A percentile compares a stretch with the other conserved stretches of the same genome.
Conservation (phyloP, 257 asterid genomes). For the Solanum paucissectum region DNA sequence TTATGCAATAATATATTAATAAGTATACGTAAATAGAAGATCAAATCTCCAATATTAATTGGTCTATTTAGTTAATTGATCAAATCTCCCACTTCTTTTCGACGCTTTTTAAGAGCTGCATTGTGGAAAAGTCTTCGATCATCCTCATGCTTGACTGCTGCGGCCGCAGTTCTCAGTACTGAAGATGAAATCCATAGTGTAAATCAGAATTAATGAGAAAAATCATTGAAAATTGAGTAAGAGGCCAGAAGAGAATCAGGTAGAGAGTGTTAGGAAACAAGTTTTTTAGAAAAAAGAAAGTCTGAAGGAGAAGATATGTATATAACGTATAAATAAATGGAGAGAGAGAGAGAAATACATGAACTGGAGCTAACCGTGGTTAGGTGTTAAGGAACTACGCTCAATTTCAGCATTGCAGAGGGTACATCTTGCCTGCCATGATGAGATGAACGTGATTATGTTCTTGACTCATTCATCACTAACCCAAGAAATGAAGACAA, state of each 20-base stretch:
- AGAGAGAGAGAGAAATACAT: neutral
- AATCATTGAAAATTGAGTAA: neutral
- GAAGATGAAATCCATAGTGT: slow-evolving; percentile 14
- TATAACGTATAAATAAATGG: no score
- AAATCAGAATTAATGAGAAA: slow-evolving; percentile 2
- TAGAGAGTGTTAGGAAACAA: neutral
- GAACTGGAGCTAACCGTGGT: slow-evolving; percentile 43
- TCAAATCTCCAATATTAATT: no score
- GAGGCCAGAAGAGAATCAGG: neutral
- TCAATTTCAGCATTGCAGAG: slow-evolving; percentile 71
- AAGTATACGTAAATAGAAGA: no score
- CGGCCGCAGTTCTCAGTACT: slow-evolving; percentile 94
- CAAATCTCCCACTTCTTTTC: slow-evolving; percentile 20
- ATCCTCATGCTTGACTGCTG: slow-evolving; percentile 90
- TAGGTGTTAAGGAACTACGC: slow-evolving; percentile 64
- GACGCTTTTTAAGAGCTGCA: slow-evolving; percentile 72
- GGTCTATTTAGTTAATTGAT: no score
- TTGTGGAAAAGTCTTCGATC: slow-evolving; percentile 84
- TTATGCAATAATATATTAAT: no score
- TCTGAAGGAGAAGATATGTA: neutral
- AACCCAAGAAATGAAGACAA: neutral
- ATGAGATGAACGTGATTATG: slow-evolving; percentile 1
- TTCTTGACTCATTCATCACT: slow-evolving; percentile 3
- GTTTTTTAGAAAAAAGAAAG: neutral
- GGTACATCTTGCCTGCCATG: slow-evolving; percentile 75